Conservation (phyloP, 768 basidiomycete genomes). For the Filobasidium floriforme region DNA sequence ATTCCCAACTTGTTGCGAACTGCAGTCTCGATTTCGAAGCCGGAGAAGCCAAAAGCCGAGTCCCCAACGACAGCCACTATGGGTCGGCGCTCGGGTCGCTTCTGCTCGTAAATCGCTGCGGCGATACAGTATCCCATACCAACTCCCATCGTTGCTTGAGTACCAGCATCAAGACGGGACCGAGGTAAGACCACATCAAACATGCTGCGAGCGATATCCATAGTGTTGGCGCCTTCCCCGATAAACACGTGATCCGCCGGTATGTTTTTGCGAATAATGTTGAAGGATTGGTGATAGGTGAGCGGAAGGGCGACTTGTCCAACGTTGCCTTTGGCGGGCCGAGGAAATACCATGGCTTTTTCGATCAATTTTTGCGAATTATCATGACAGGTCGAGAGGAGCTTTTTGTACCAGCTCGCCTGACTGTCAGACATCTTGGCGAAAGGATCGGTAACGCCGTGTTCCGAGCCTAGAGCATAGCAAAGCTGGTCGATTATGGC, state of each 20-base stretch:
- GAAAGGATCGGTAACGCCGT: neutral
- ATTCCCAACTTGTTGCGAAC: slow-evolving; percentile 28
- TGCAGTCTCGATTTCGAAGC: slow-evolving; percentile 31
- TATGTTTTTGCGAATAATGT: slow-evolving; percentile 22
- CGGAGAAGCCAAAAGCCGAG: slow-evolving; percentile 29
- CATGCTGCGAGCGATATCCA: slow-evolving; percentile 28
- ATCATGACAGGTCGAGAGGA: slow-evolving; percentile 16
- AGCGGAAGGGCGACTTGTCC: slow-evolving; percentile 10
- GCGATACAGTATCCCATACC: slow-evolving; percentile 28
- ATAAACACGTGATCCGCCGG: slow-evolving; percentile 26
- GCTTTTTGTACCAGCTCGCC: slow-evolving; percentile 18
- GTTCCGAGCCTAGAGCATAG: slow-evolving; percentile 6
- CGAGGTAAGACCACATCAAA: slow-evolving; percentile 26
- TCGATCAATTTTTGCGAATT: slow-evolving; percentile 22
- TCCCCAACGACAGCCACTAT: slow-evolving; percentile 29
- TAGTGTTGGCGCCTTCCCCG: slow-evolving; percentile 29
- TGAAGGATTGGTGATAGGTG: slow-evolving; percentile 29
- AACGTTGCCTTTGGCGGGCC: neutral
- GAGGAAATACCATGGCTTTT: slow-evolving; percentile 17
- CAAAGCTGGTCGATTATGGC: slow-evolving; percentile 24
- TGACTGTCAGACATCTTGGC: slow-evolving; percentile 15
- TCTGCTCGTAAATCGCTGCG: slow-evolving; percentile 18
- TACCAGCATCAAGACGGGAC: slow-evolving; percentile 26
- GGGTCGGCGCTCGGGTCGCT: slow-evolving; percentile 9
- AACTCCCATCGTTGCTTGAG: slow-evolving; percentile 31